Evolutionary conservation across 2,329 filamentous ascomycete species (phyloP).

Genomic region (Gremmenia infestans): DNA sequence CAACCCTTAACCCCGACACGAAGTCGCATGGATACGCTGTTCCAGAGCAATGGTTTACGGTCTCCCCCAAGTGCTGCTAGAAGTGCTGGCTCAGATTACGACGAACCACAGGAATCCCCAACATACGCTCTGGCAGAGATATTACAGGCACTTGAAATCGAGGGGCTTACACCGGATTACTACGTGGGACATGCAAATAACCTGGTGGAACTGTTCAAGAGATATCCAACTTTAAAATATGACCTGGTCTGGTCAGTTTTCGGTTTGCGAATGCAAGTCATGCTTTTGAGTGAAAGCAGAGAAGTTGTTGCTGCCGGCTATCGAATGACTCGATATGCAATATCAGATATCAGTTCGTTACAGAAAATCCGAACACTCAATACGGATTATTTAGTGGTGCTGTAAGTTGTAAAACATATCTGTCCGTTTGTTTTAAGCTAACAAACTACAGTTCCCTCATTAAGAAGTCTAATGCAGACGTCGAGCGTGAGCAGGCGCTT

Average conservation of each 20-base stretch:
- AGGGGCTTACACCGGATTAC: constrained; percentile 86
- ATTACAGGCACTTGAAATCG: constrained; percentile 80
- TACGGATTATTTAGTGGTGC: constrained; percentile 86
- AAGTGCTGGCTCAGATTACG: constrained; percentile 56
- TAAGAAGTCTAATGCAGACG: constrained; percentile 94
- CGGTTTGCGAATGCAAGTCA: constrained; percentile 86
- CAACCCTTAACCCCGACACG: constrained; percentile 43
- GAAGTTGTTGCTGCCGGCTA: constrained; percentile 96
- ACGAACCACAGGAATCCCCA: constrained; percentile 75
- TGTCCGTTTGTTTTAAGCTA: constrained; percentile 9
- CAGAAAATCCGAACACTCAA: constrained; percentile 83
- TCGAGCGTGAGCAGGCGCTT: constrained; percentile 92
- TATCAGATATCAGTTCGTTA: constrained; percentile 85
- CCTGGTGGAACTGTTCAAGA: constrained; percentile 93
- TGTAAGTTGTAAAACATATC: constrained; percentile 38
- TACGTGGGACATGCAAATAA: constrained; percentile 91
- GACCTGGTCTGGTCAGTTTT: constrained; percentile 96
- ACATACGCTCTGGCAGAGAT: constrained; percentile 89
- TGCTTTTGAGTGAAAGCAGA: constrained; percentile 91
- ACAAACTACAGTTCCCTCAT: constrained; percentile 62
- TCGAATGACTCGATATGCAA: constrained; percentile 86
- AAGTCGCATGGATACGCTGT: constrained; percentile 43
- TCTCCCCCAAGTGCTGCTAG: constrained; percentile 54
- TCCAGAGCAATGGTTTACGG: constrained; percentile 44
- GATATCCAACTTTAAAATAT: constrained; percentile 89